Evolutionary conservation across 441 rosid genomes (phyloP), one percentile per base, ranked within the genome.

Genomic region (Erodium texanum): DNA sequence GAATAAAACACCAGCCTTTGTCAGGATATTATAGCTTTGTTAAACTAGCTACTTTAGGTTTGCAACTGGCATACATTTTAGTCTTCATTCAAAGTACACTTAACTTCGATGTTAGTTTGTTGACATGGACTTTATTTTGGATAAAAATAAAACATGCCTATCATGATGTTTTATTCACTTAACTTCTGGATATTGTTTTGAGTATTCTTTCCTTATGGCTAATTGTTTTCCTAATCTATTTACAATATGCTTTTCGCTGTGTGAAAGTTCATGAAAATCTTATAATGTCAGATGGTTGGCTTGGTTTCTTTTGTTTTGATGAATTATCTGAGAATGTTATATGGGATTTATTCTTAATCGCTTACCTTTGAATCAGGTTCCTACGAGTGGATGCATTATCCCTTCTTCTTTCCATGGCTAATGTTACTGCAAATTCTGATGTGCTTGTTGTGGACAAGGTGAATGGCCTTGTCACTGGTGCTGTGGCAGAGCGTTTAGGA

Each of bases 391-490:
- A 93, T 75, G 76, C 86, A 56, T 78, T 93, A 68, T 90, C 95
- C 58, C 87, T 90, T 74, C 77, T 93, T 72, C 89, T 93, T 76
- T 85, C 91, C 52, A 79, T 89, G 93, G 92, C 91, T 75, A 90
- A 93, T 77, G 85, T 89, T 72, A 75, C 86, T 15, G 85, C 88
- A 22, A 78, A 85, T 76, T 82, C 86, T 15, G 89, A 93, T 76
- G 80, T 93, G 48, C 89, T 93, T 65, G 86, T 89, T 36, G 85
- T 86, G 70, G 98, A 93, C 84, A 84, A 82, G 90, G 87, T 89
- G 75, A 97, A 96, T 74, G 98, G 97, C 52, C 93, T 93, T 76
- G 73, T 90, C 73, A 85, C 95, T 67, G 96, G 97, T 76, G 96
- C 96, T 61, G 93, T 93, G 70, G 95, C 96, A 66, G 97, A 90